These are phyloP conservation scores for Aegilops sharonensis DNA, from an alignment of 176 grass and related monocot genomes.

Conservation along the genomic window DNA sequence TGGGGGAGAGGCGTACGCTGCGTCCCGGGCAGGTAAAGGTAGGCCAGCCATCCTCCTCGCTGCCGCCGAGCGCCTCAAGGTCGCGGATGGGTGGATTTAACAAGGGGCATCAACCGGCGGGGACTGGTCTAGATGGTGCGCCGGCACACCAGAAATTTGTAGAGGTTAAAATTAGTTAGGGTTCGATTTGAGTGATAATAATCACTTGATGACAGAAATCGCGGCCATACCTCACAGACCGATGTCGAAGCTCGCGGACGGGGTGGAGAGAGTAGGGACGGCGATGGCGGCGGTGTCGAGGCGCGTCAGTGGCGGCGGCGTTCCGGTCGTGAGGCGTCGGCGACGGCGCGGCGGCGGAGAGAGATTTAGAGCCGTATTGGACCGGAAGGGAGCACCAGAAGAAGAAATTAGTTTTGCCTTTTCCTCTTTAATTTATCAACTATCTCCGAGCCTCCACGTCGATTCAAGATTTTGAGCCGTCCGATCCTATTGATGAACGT, in stretches of 20 bases:
- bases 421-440: not conserved
- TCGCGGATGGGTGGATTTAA: not conserved
- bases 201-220: not conserved
- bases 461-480: too few species aligned
- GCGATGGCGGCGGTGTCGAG: not conserved
- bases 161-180: not conserved
- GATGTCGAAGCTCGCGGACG: not conserved
- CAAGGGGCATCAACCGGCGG: slow-evolving; percentile 1
- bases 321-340: not conserved
- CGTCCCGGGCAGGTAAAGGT: slow-evolving; percentile 28
- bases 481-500: too few species aligned
- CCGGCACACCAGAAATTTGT: not conserved
- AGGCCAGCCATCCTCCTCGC: slow-evolving; percentile 37
- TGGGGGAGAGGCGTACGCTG: not conserved
- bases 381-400: not conserved
- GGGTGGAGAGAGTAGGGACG: not conserved
- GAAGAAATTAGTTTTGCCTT: not conserved
- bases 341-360: not conserved
- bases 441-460: too few species aligned
- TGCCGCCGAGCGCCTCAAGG: not conserved
- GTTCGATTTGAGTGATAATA: not conserved
- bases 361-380: not conserved
- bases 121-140: not conserved
- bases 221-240: not conserved
- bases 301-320: not conserved